phyloP scores from a whole-genome alignment of 129 eudicot genomes.

The Centrapalus pauciflorus region DNA sequence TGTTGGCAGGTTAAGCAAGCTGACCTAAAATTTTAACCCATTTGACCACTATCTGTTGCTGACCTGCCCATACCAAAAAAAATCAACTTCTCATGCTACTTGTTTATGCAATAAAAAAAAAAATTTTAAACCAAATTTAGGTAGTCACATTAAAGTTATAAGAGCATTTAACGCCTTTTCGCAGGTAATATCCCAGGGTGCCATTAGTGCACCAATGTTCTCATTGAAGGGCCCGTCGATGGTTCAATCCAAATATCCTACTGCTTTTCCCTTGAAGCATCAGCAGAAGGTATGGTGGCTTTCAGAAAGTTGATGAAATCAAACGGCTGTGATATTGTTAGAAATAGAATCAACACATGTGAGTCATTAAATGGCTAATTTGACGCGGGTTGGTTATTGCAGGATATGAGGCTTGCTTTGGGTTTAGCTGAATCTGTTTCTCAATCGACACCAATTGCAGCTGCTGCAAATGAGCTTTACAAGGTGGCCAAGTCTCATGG shows the following conservation, averaged over 20 bases:
- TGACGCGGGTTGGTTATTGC: slow-evolving; percentile 2
- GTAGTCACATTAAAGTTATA: background rate
- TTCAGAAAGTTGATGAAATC: background rate
- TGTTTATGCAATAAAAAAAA: background rate
- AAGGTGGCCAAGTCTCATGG: slow-evolving; percentile 86
- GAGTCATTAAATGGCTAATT: background rate
- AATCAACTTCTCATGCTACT: background rate
- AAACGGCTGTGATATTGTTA: background rate
- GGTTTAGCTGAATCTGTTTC: slow-evolving; percentile 89
- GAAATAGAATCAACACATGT: no score
- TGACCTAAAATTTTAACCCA: background rate
- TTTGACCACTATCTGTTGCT: background rate
- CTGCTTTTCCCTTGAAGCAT: slow-evolving; percentile 92
- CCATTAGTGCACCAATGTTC: slow-evolving; percentile 94
- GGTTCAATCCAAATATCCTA: slow-evolving; percentile 81
- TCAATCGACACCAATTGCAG: slow-evolving; percentile 85
- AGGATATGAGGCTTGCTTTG: slow-evolving; percentile 92
- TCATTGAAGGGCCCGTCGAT: slow-evolving; percentile 92
- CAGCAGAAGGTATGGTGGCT: slow-evolving; percentile 76
- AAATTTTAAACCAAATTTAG: background rate
- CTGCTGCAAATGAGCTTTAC: slow-evolving; percentile 93
- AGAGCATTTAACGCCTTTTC: slow-evolving; percentile 1
- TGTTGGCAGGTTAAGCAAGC: background rate
- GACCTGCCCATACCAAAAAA: background rate
- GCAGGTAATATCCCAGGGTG: slow-evolving; percentile 96